Base-by-base conservation (phyloP, 805 yeast species). In the Yarrowia deformans region DNA sequence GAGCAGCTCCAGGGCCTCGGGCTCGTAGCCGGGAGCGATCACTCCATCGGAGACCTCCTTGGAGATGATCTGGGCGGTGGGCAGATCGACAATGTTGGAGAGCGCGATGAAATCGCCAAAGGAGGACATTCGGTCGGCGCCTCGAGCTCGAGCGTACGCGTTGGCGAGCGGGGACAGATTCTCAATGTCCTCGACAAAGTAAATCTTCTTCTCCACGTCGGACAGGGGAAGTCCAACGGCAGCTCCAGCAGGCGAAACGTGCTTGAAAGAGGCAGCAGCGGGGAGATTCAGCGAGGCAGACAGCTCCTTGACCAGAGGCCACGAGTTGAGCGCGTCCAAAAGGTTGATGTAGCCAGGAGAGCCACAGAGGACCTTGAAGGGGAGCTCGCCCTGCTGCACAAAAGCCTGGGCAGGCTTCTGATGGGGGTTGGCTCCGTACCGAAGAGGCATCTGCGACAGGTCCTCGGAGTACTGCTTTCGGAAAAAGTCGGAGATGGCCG, bases 91-190 rank as follows among this genome's bases (percentile, higher is more conserved):
- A 81, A 90, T 91, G 85, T 94, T 94, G 71, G 98, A 93, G 73
- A 95, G 85, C 58, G 99, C 99, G 77, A 95, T 95, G 85, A 93
- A 95, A 82, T 95, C 99, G 79, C 99, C 99, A 79, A 95, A 95
- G 14, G 97, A 91, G 7, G 98, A 93, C 99, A 95, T 95, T 86
- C 99, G 90, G 82, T 95, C 99, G 74, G 99, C 99, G 81, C 99
- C 99, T 82, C 99, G 91, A 69, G 99, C 99, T 83, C 98, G 91
- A 46, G 99, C 99, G 77, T 95, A 95, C 70, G 99, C 99, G 78
- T 90, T 90, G 72, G 99, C 99, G 78, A 95, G 85, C 69, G 99
- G 98, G 13, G 98, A 91, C 79, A 95, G 84, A 84, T 93, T 91
- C 81, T 91, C 97, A 77, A 94, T 92, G 80, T 92, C 97, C 74